Evolutionary conservation across 176 grass and related monocot genomes (phyloP).

Genomic region (sorghum (Sorghum bicolor)): DNA sequence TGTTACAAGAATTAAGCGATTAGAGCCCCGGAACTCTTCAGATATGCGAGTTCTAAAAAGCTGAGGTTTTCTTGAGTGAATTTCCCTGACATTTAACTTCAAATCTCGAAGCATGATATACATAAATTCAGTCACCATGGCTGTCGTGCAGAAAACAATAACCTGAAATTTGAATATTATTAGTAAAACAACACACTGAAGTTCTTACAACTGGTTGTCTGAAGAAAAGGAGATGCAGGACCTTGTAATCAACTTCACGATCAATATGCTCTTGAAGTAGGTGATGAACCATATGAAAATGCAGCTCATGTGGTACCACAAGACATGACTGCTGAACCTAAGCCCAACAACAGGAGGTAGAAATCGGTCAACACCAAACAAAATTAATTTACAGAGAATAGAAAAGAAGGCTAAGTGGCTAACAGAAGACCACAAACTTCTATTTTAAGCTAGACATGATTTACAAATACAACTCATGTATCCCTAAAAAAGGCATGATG

Average conservation of each 20-base stretch:
- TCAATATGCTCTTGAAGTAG: slow-evolving; percentile 75
- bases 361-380: slow-evolving; percentile 1
- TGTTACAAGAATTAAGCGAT: slow-evolving; percentile 74
- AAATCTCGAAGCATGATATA: slow-evolving; percentile 81
- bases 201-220: background rate
- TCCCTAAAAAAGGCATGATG: background rate
- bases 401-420: background rate
- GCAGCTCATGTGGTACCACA: slow-evolving; percentile 70
- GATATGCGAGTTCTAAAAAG: slow-evolving; percentile 82
- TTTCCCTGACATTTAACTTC: slow-evolving; percentile 88
- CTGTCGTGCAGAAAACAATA: slow-evolving; percentile 85
- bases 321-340: slow-evolving; percentile 74
- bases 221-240: background rate
- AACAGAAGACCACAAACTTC: background rate
- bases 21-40: slow-evolving; percentile 78
- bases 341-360: slow-evolving; percentile 13
- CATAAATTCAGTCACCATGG: slow-evolving; percentile 89
- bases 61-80: slow-evolving; percentile 95
- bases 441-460: background rate
- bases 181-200: slow-evolving; percentile 3
- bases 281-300: slow-evolving; percentile 81
- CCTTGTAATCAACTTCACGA: slow-evolving; percentile 88
- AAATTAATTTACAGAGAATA: background rate
- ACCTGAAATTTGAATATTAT: slow-evolving; percentile 45
- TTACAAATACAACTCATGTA: background rate